Percentiles rank a stretch among this genome's conserved stretches.
phyloP scores from a whole-genome alignment of 2,329 filamentous ascomycete genomes.

The Aspergillus ochraceus region DNA sequence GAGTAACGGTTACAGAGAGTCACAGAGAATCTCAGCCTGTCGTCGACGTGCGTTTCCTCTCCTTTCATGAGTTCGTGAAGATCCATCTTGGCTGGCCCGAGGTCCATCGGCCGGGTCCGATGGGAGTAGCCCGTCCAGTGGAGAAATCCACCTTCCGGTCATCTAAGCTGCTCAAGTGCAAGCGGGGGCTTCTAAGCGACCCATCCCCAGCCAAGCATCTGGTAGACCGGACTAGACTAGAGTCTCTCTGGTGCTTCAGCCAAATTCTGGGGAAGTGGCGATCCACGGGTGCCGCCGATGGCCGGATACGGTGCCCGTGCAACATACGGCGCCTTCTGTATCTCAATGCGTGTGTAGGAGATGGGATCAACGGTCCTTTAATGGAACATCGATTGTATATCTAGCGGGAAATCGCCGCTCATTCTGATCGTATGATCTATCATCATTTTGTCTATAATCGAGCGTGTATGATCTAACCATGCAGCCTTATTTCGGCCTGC shows the following conservation, averaged over 20 bases:
- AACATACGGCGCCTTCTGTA: neutral
- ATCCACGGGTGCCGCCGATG: constrained; percentile 15
- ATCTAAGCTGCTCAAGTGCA: neutral
- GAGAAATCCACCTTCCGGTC: neutral
- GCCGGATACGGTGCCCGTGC: neutral
- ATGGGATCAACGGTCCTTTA: neutral
- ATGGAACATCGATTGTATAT: neutral
- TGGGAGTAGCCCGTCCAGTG: constrained; percentile 1
- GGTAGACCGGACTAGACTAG: neutral
- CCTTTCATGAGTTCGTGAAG: neutral
- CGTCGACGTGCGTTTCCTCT: neutral
- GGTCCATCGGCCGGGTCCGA: constrained; percentile 9
- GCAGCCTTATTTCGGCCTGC: constrained; percentile 25
- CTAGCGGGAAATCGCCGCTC: neutral
- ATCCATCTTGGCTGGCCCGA: constrained; percentile 1
- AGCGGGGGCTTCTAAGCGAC: neutral
- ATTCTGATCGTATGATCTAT: neutral
- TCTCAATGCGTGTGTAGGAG: neutral
- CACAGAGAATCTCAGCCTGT: neutral
- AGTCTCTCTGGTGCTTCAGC: neutral
- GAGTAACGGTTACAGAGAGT: neutral
- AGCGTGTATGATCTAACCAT: neutral
- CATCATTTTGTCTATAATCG: neutral
- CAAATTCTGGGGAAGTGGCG: constrained; percentile 7
- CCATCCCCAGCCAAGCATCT: neutral